Base-by-base conservation (phyloP, 1,284 basidiomycete species). In the Exobasidium cylindrosporum region DNA sequence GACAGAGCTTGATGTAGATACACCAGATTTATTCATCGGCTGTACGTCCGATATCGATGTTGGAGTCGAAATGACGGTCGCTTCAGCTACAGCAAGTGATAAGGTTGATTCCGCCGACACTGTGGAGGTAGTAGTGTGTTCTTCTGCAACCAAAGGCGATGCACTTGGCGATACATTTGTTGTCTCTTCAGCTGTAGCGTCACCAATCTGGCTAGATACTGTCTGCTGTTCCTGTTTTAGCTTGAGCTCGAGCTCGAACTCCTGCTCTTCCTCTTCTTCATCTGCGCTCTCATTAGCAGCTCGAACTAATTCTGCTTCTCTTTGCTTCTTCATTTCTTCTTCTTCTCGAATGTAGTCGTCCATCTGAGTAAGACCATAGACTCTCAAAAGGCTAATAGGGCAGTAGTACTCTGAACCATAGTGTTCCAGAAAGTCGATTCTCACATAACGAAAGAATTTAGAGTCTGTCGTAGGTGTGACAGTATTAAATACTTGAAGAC, bases 381-480 rank as follows among this genome's bases (percentile, higher is more conserved):
- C 92, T 31, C 93, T 88, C 29, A 98, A 84, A 0, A 97, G 86
- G 1, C 91, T 94, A 23, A 98, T 84, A 0, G 95, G 95, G 74
- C 95, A 98, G 79, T 95, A 98, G 82, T 89, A 97, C 81, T 98
- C 96, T 72, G 87, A 89, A 21, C 93, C 92, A 72, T 96, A 98
- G 78, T 94, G 89, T 0, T 92, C 89, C 55, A 89, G 86, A 78
- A 99, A 97, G 81, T 97, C 93, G 77, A 99, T 88, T 3, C 95
- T 88, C 53, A 98, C 86, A 78, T 90, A 97, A 21, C 94, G 89
- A 64, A 71, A 77, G 71, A 77, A 79, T 2, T 60, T 31, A 4
- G 63, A 28, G 14, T 62, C 56, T 10, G 35, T 40, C 21, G 54
- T 26, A 11, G 24, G 17, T 3, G 10, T n/a, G 21, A 58, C 28